These are phyloP conservation scores for Rhizophora mangle DNA, from an alignment of 345 rosid species.

Conservation along the genomic window DNA sequence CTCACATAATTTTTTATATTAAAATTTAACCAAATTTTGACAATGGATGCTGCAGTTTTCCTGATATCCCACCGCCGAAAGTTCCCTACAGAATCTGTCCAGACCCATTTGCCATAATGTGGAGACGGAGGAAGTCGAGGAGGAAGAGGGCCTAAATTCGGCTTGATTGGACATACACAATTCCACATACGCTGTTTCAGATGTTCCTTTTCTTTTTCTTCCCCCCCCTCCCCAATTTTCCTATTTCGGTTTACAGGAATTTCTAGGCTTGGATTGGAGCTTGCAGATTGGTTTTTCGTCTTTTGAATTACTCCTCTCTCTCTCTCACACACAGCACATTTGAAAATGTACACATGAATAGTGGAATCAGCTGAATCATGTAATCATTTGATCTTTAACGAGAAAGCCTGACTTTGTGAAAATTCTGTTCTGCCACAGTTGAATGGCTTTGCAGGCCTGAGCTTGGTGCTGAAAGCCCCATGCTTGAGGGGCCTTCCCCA, in stretches of 20 bases:
- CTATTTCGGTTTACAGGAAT: neutral
- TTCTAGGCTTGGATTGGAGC: neutral
- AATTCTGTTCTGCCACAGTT: neutral
- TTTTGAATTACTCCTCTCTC: neutral
- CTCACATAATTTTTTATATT: no score
- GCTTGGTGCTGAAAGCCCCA: no score
- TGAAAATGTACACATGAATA: constrained; percentile 12
- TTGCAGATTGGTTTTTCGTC: neutral
- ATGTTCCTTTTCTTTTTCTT: neutral
- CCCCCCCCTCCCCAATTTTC: neutral
- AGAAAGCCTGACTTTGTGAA: no score
- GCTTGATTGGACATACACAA: neutral
- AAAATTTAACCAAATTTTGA: neutral
- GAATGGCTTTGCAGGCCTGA: no score
- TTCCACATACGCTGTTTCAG: constrained; percentile 1
- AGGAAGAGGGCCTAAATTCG: constrained; percentile 17
- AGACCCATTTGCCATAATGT: constrained; percentile 67
- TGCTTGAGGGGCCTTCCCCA: no score
- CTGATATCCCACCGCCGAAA: constrained; percentile 54
- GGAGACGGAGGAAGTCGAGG: constrained; percentile 64
- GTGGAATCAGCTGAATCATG: constrained; percentile 4
- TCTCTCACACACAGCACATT: neutral
- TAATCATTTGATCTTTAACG: neutral
- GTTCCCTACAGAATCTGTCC: constrained; percentile 72
- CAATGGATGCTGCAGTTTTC: constrained; percentile 46